Conservation (phyloP, 306 rosid species). For the Sesbania bispinosa region DNA sequence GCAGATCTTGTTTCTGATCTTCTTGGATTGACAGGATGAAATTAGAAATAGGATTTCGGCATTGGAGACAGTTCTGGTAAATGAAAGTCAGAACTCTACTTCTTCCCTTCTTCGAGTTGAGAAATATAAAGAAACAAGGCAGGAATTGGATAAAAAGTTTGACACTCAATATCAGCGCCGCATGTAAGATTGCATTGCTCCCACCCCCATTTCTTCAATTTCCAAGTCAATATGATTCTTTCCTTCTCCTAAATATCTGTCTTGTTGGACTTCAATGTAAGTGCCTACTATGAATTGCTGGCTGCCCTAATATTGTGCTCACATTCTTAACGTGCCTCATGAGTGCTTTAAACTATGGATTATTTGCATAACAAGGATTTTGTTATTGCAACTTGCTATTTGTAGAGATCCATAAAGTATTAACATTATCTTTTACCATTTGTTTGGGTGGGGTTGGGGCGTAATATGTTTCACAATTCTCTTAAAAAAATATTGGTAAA, state of each 20-base stretch:
- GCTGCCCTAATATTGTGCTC: not conserved
- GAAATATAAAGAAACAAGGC: constrained; percentile 73
- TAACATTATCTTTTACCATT: not conserved
- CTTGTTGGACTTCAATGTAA: constrained; percentile 13
- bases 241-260: constrained; percentile 1
- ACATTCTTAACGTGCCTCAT: constrained; percentile 7
- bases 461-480: constrained; percentile 1
- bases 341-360: constrained; percentile 10
- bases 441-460: not conserved
- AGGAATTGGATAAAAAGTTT: constrained; percentile 66
- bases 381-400: not conserved
- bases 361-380: not conserved
- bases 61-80: constrained; percentile 52
- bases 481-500: not conserved
- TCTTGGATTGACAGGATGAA: constrained; percentile 62
- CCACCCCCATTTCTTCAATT: not conserved
- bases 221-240: constrained; percentile 2
- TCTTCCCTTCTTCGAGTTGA: constrained; percentile 55
- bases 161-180: constrained; percentile 77
- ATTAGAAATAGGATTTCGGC: constrained; percentile 63
- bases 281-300: not conserved
- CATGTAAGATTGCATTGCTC: constrained; percentile 64
- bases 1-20: constrained; percentile 6
- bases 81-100: constrained; percentile 50
- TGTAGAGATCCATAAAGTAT: not conserved